Evolutionary conservation across 176 grass and related monocot species (phyloP), one percentile per base, ranked within the genome.

Genomic region (Juncus inflexus): DNA sequence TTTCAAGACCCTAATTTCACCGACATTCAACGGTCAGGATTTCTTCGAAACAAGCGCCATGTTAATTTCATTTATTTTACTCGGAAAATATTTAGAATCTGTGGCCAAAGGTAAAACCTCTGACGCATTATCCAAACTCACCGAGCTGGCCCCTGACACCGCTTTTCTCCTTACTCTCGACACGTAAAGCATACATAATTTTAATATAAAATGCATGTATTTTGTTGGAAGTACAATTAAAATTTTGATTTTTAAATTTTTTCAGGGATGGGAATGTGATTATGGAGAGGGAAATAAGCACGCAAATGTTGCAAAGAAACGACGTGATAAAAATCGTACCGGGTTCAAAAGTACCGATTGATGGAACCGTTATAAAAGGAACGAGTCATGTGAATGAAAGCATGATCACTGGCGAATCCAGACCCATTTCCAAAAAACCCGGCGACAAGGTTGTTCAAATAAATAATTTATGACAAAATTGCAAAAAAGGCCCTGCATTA

Each of bases 371-470:
- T 62, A 72, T 99, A 53, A 92, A 84, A 74, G 94, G 94, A 45
- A 85, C 86, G 72, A 99, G 88, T 63, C 85, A 99, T 84, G 94
- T 99, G 55, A 99, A 99, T 37, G 94, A 99, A 78, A 99, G 94
- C 84, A 99, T 99, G 94, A 92, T 99, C 74, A 99, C 94, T 73
- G 94, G 94, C 63, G 94, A 99, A 81, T 80, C 88, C 53, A 99
- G 78, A 63, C 74, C 94, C 55, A 86, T 99, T 78, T 45, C 94
- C 64, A 99, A 99, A 80, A 86, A 80, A 80, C 80, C 83, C 47
- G 94, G 94, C 69, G 94, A 99, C 13, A 99, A 82, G 89, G 94
- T 99, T 69, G 94, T 99, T 69, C 9, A 9, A 6, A 47, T 6
- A 47, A 47, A 47, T 47, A 47, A 28, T 28, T 28, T 28, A 28